Evolutionary conservation across 1,284 basidiomycete genomes (phyloP).

Genomic region (Cutaneotrichosporon sp.): DNA sequence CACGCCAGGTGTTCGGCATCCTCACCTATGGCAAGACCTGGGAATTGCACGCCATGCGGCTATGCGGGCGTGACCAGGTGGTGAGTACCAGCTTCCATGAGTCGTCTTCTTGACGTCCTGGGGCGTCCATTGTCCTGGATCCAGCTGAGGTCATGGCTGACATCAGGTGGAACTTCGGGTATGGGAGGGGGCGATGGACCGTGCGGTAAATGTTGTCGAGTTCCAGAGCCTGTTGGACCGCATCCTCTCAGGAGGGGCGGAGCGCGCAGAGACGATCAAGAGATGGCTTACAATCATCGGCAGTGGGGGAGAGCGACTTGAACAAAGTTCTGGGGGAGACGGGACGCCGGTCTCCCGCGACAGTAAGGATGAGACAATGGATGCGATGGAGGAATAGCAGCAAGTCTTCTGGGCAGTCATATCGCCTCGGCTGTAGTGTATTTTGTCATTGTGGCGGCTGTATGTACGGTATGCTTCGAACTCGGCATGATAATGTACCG

Average conservation of each 20-base stretch:
- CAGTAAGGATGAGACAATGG: too few species aligned
- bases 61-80: background rate
- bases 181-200: background rate
- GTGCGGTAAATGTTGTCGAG: background rate
- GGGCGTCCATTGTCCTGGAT: too few species aligned
- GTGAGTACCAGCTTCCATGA: background rate
- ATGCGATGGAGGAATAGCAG: too few species aligned
- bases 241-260: background rate
- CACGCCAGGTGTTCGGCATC: background rate
- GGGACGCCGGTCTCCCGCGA: too few species aligned
- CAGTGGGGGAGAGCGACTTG: too few species aligned
- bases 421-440: too few species aligned
- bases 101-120: background rate
- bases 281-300: too few species aligned
- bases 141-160: too few species aligned
- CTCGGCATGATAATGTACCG: too few species aligned
- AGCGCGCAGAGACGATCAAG: background rate
- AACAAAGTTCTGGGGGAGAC: too few species aligned
- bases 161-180: background rate
- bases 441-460: background rate
- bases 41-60: background rate
- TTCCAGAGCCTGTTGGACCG: background rate
- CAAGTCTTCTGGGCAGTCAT: too few species aligned
- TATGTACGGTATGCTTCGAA: too few species aligned
- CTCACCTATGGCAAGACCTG: background rate